A percentile compares a stretch with the other conserved stretches of the same genome.
Evolutionary conservation across 805 yeast species (phyloP).

Genomic region (Sugiyamaella marilandica): DNA sequence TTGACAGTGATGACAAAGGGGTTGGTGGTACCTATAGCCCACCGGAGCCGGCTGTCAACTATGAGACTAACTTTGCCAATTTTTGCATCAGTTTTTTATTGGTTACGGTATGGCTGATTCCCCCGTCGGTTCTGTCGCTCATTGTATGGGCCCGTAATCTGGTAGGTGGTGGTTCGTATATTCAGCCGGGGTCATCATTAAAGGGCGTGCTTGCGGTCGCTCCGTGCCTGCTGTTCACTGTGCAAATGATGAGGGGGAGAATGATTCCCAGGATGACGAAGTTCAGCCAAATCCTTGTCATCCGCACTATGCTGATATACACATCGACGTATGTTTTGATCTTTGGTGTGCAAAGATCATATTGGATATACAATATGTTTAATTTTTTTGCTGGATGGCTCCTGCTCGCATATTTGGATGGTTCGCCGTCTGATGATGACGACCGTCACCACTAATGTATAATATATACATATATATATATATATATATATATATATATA

Average conservation of each 20-base stretch:
- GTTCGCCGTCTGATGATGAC: slow-evolving; percentile 4
- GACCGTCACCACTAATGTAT: neutral
- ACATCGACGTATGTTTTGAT: slow-evolving; percentile 57
- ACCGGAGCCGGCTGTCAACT: neutral
- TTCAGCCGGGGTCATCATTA: slow-evolving; percentile 83
- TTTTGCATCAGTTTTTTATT: slow-evolving; percentile 60
- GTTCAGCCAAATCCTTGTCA: slow-evolving; percentile 20
- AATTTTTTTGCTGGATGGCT: slow-evolving; percentile 44
- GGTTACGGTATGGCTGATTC: slow-evolving; percentile 71
- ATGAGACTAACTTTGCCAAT: slow-evolving; percentile 40
- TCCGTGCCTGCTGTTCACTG: slow-evolving; percentile 62
- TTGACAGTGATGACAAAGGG: neutral
- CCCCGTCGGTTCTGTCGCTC: slow-evolving; percentile 71
- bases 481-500: too few relatives aligned
- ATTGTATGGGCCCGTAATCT: slow-evolving; percentile 80
- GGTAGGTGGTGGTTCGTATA: slow-evolving; percentile 68
- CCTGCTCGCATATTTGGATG: slow-evolving; percentile 11
- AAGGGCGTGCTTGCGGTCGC: slow-evolving; percentile 75
- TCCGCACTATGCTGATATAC: slow-evolving; percentile 43
- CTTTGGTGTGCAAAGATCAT: slow-evolving; percentile 78
- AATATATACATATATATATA: too few relatives aligned
- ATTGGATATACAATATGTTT: slow-evolving; percentile 74
- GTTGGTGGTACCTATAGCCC: neutral
- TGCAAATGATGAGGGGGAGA: slow-evolving; percentile 47
- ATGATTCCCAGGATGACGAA: slow-evolving; percentile 40